phyloP scores from a whole-genome alignment of 768 basidiomycete species.

The Rhodotorula kratochvilovae region DNA sequence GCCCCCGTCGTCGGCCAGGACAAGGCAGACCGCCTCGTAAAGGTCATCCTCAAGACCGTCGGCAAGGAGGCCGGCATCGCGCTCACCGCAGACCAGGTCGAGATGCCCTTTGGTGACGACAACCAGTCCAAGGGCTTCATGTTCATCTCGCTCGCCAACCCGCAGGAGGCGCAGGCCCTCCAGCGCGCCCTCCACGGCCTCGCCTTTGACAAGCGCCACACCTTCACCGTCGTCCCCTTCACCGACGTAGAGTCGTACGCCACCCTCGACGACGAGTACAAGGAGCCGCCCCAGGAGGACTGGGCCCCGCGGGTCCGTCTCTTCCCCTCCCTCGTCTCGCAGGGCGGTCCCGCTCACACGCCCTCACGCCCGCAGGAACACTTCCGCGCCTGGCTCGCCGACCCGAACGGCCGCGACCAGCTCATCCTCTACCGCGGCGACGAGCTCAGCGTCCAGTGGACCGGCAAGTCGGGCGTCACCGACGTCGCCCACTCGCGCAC shows the following conservation, averaged over 20 bases:
- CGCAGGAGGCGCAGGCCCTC: conserved; percentile 23
- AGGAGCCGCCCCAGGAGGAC: conserved; percentile 67
- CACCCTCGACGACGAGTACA: conserved; percentile 69
- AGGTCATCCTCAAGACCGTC: conserved; percentile 79
- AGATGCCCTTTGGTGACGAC: conserved; percentile 77
- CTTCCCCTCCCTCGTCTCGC: neutral
- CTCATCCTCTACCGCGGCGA: conserved; percentile 90
- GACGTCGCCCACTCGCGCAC: conserved; percentile 70
- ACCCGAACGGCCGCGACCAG: conserved; percentile 88
- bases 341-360: conserved; percentile 4
- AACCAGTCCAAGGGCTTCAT: conserved; percentile 76
- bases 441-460: conserved; percentile 86
- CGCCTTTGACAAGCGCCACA: conserved; percentile 40
- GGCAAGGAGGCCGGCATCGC: conserved; percentile 65
- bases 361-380: conserved; percentile 65
- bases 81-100: conserved; percentile 71
- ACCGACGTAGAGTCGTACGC: conserved; percentile 68
- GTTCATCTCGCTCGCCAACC: conserved; percentile 30
- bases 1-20: conserved; percentile 72
- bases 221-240: conserved; percentile 48
- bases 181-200: conserved; percentile 34
- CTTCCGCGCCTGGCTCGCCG: conserved; percentile 88
- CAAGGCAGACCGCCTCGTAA: conserved; percentile 73
- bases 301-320: conserved; percentile 67
- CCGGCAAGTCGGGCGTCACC: conserved; percentile 73